Percentiles rank a stretch among this genome's conserved stretches.
phyloP scores from a whole-genome alignment of 2,329 filamentous ascomycete species.

The Fusarium acutatum region DNA sequence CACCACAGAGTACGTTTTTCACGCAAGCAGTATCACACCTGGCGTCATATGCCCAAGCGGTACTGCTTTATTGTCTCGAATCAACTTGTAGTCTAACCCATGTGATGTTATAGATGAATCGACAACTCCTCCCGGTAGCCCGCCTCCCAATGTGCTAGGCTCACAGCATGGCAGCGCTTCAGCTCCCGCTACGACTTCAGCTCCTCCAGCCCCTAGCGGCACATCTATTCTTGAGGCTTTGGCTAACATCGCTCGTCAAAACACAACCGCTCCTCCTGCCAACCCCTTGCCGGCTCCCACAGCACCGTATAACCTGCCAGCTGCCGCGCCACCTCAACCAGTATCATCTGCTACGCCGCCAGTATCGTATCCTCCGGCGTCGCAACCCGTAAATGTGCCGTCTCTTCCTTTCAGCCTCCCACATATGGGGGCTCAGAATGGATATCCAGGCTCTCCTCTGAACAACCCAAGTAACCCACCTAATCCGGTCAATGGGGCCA shows the following conservation, averaged over 20 bases:
- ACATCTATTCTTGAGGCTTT: slow-evolving; percentile 79
- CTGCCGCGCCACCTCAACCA: slow-evolving; percentile 45
- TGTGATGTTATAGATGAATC: slow-evolving; percentile 64
- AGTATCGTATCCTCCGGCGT: slow-evolving; percentile 52
- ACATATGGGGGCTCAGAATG: slow-evolving; percentile 49
- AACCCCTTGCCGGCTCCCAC: slow-evolving; percentile 53
- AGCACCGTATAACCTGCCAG: slow-evolving; percentile 52
- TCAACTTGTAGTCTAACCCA: slow-evolving; percentile 50
- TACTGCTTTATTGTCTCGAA: background rate
- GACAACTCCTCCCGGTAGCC: slow-evolving; percentile 75
- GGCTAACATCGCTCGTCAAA: slow-evolving; percentile 82
- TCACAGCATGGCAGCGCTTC: slow-evolving; percentile 46
- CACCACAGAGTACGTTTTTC: slow-evolving; percentile 69
- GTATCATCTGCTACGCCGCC: slow-evolving; percentile 44
- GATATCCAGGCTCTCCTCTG: slow-evolving; percentile 41
- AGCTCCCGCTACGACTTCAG: slow-evolving; percentile 11
- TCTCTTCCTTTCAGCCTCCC: slow-evolving; percentile 54
- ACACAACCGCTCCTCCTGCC: slow-evolving; percentile 59
- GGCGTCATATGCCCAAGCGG: background rate
- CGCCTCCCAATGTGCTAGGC: slow-evolving; percentile 57
- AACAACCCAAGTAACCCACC: slow-evolving; percentile 41
- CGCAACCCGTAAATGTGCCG: slow-evolving; percentile 68
- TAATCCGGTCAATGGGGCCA: slow-evolving; percentile 45
- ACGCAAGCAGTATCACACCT: background rate
- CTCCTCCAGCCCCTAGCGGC: slow-evolving; percentile 54